These are phyloP conservation scores for Spergularia bocconei DNA, from an alignment of 148 eudicot genomes.

Conservation along the genomic window DNA sequence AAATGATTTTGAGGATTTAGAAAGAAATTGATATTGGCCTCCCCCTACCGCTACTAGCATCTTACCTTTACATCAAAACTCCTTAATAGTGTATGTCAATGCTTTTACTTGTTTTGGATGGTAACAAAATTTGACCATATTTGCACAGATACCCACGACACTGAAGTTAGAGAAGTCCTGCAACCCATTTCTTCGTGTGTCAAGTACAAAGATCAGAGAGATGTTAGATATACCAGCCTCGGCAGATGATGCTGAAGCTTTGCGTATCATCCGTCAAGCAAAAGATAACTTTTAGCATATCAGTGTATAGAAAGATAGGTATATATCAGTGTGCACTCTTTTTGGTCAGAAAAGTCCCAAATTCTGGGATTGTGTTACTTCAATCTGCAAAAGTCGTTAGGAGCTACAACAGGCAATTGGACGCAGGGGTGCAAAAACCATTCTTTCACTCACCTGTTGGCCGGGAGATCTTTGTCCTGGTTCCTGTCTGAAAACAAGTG, in stretches of 20 bases:
- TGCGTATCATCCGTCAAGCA: conserved; percentile 68
- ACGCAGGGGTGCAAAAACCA: not conserved
- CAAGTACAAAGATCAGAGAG: conserved; percentile 62
- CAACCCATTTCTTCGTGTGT: conserved; percentile 75
- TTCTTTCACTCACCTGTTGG: not conserved
- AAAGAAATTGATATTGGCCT: not conserved
- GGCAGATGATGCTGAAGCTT: conserved; percentile 61
- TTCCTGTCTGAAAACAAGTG: not conserved
- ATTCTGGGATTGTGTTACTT: conserved; percentile 4
- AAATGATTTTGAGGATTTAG: not conserved
- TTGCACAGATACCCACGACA: conserved; percentile 67
- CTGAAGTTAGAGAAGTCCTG: conserved; percentile 68
- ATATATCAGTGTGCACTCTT: not conserved
- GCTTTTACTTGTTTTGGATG: not conserved
- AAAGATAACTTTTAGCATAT: conserved; percentile 60
- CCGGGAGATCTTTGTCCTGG: too few species aligned
- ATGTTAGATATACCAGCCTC: conserved; percentile 50
- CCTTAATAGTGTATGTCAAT: not conserved
- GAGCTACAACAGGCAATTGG: not conserved
- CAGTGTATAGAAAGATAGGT: conserved; percentile 11
- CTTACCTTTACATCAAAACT: not conserved
- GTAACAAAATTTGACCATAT: not conserved
- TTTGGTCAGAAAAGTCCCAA: not conserved
- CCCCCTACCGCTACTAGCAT: not conserved
- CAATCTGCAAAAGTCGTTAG: conserved; percentile 3